Evolutionary conservation across 805 yeast genomes (phyloP).

Genomic region (Ogataea neopini): DNA sequence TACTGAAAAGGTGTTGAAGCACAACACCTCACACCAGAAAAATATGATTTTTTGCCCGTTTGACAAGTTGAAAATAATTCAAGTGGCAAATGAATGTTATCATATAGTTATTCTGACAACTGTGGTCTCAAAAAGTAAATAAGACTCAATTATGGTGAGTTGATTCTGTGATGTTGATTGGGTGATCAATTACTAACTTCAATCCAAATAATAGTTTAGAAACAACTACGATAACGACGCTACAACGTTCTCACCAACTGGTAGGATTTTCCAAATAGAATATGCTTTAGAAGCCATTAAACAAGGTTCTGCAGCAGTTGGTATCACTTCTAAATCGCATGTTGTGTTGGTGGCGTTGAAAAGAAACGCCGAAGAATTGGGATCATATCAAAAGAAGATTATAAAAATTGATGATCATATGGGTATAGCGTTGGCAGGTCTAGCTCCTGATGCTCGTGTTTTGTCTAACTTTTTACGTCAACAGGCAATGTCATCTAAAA

Average conservation of each 20-base stretch:
- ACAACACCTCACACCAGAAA: slow-evolving; percentile 8
- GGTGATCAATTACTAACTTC: slow-evolving; percentile 10
- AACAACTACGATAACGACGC: slow-evolving; percentile 98
- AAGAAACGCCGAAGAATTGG: slow-evolving; percentile 95
- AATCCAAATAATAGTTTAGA: slow-evolving; percentile 61
- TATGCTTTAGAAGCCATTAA: slow-evolving; percentile 94
- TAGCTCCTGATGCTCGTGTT: slow-evolving; percentile 98
- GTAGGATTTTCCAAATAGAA: slow-evolving; percentile 86
- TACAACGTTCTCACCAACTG: slow-evolving; percentile 95
- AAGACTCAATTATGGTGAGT: slow-evolving; percentile 4
- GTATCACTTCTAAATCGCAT: slow-evolving; percentile 79
- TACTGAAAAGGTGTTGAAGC: slow-evolving; percentile 1
- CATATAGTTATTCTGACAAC: no score
- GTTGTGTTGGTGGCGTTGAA: slow-evolving; percentile 93
- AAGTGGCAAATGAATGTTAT: slow-evolving; percentile 23
- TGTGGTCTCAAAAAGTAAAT: background rate
- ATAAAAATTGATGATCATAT: slow-evolving; percentile 89
- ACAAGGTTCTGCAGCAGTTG: slow-evolving; percentile 97
- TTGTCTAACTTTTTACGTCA: slow-evolving; percentile 85
- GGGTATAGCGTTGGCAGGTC: slow-evolving; percentile 95
- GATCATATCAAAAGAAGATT: slow-evolving; percentile 93
- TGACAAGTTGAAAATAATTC: slow-evolving; percentile 11
- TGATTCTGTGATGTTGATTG: no score
- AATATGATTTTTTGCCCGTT: slow-evolving; percentile 5
- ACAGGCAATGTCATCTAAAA: slow-evolving; percentile 83